Conservation (phyloP, 2,329 filamentous ascomycete genomes). For the Trichoderma arundinaceum region DNA sequence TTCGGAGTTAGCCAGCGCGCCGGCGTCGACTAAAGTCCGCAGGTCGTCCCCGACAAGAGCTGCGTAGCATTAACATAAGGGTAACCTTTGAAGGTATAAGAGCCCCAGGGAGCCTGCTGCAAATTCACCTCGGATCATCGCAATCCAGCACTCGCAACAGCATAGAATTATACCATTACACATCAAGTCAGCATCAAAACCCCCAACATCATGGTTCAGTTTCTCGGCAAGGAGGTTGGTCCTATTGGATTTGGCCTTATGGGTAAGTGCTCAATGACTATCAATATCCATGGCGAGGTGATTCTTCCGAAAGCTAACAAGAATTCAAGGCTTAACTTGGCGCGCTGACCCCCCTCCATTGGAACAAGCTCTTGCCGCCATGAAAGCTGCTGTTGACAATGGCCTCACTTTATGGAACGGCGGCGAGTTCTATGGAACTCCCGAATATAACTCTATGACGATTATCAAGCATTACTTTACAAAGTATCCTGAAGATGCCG, state of each 20-base stretch:
- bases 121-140: background rate
- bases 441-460: conserved; percentile 62
- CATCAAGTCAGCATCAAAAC: background rate
- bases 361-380: conserved; percentile 58
- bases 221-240: conserved; percentile 54
- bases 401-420: conserved; percentile 64
- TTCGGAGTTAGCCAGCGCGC: conserved; percentile 7
- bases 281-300: conserved; percentile 27
- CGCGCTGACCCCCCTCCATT: conserved; percentile 48
- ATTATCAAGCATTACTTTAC: conserved; percentile 67
- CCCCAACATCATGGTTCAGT: conserved; percentile 33
- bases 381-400: conserved; percentile 58
- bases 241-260: conserved; percentile 61
- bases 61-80: background rate
- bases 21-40: background rate
- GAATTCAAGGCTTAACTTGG: conserved; percentile 51
- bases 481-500: conserved; percentile 66
- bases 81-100: background rate
- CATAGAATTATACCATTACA: background rate
- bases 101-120: background rate
- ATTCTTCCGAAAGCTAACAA: background rate
- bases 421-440: conserved; percentile 68
- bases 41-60: background rate
- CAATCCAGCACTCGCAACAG: background rate
- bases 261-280: conserved; percentile 46